Evolutionary conservation across 1,284 basidiomycete species (phyloP).

Genomic region (Thelephora terrestris): DNA sequence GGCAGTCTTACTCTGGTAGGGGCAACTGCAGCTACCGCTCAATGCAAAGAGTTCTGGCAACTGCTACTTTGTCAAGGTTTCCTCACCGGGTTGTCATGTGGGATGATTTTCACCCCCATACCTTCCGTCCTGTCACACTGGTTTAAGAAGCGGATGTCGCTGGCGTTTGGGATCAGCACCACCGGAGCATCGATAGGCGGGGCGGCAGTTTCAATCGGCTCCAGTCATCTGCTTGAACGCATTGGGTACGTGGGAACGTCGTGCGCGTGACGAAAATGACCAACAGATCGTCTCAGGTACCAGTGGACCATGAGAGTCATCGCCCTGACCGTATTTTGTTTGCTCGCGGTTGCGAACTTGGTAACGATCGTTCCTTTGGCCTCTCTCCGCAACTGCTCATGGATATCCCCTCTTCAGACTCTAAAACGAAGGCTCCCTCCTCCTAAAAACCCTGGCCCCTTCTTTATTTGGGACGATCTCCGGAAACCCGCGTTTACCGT

Average conservation of each 20-base stretch:
- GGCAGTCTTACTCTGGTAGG: constrained; percentile 31
- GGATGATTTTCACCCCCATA: constrained; percentile 34
- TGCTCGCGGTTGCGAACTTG: constrained; percentile 34
- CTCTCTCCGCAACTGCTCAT: not conserved
- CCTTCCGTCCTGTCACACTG: constrained; percentile 37
- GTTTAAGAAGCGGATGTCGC: constrained; percentile 31
- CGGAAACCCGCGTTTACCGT: constrained; percentile 32
- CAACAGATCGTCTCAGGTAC: constrained; percentile 28
- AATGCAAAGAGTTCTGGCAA: constrained; percentile 45
- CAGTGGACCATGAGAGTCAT: constrained; percentile 54
- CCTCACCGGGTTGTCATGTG: constrained; percentile 27
- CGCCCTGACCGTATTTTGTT: constrained; percentile 39
- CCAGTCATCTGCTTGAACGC: constrained; percentile 27
- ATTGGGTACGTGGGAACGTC: constrained; percentile 22
- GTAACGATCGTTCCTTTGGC: constrained; percentile 11
- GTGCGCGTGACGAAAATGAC: not conserved
- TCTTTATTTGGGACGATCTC: constrained; percentile 41
- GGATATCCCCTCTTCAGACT: constrained; percentile 20
- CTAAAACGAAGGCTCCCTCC: constrained; percentile 43
- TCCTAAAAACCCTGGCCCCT: constrained; percentile 30
- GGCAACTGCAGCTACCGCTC: constrained; percentile 37
- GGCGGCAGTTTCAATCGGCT: constrained; percentile 31
- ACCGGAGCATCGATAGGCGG: constrained; percentile 35
- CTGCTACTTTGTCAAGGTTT: constrained; percentile 40
- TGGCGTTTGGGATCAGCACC: constrained; percentile 32